These are phyloP conservation scores for Tylopilus vinaceipallidus DNA, from an alignment of 768 basidiomycete genomes.

Conservation along the genomic window DNA sequence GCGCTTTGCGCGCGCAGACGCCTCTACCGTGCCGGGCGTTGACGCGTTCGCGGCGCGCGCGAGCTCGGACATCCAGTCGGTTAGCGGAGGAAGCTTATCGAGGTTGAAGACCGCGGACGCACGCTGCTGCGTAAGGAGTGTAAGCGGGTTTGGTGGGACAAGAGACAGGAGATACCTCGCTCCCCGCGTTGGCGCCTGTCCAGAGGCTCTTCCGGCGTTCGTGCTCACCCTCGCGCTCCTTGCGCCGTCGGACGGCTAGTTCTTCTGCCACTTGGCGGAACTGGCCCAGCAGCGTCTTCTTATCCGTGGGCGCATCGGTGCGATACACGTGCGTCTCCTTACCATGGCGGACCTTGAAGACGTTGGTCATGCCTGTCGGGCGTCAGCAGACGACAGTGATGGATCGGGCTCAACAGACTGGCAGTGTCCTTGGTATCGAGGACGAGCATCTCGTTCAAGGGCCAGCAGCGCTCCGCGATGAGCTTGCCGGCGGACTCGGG, in stretches of 20 bases:
- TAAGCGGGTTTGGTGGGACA: not conserved
- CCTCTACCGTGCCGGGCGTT: conserved; percentile 27
- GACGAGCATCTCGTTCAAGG: conserved; percentile 89
- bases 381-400: conserved; percentile 2
- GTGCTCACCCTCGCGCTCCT: conserved; percentile 92
- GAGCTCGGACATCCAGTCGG: conserved; percentile 77
- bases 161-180: conserved; percentile 37
- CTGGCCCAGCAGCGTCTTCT: conserved; percentile 79
- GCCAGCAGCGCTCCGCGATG: conserved; percentile 93
- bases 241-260: conserved; percentile 79
- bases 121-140: conserved; percentile 25
- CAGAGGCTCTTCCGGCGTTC: conserved; percentile 81
- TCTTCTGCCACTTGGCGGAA: conserved; percentile 95
- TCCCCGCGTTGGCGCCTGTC: conserved; percentile 42
- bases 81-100: conserved; percentile 54
- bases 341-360: conserved; percentile 90
- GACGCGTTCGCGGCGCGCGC: conserved; percentile 49
- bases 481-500: conserved; percentile 68
- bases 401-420: conserved; percentile 47
- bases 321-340: conserved; percentile 96
- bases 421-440: conserved; percentile 95
- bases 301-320: conserved; percentile 77
- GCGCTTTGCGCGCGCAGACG: conserved; percentile 67
- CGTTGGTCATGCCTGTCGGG: conserved; percentile 77
- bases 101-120: conserved; percentile 33